Conservation (phyloP, 2,329 filamentous ascomycete genomes). For the Colletotrichum liaoningense region DNA sequence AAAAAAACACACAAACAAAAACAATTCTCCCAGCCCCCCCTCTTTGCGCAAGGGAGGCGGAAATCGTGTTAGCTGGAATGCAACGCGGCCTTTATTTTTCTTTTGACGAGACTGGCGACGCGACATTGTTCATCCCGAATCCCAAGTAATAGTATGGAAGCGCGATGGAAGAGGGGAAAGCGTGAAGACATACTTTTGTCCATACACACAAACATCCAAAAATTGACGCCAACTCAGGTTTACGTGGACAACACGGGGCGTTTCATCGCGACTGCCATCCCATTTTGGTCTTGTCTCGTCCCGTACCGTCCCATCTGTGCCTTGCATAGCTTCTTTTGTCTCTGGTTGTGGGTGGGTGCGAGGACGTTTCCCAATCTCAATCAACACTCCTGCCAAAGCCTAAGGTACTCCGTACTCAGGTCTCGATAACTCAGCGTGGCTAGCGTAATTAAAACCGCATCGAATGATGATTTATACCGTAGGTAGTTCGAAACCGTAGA, state of each 20-base stretch:
- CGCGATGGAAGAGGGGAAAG: not conserved
- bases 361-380: not conserved
- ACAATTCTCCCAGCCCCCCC: not conserved
- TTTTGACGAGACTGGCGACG: not conserved
- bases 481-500: not conserved
- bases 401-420: not conserved
- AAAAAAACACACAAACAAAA: constrained; percentile 1
- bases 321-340: not conserved
- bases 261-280: not conserved
- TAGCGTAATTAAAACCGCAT: too few relatives aligned
- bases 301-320: not conserved
- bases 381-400: not conserved
- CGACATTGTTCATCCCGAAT: not conserved
- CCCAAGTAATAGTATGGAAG: not conserved
- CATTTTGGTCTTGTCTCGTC: not conserved
- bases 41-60: constrained; percentile 5
- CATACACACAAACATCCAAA: not conserved
- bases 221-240: not conserved
- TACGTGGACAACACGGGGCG: not conserved
- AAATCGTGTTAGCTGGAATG: not conserved
- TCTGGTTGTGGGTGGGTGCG: not conserved
- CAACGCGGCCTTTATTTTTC: not conserved
- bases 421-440: not conserved
- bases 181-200: not conserved
- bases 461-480: not conserved